Evolutionary conservation across 192 early-diverging fungal genomes (phyloP).

Genomic region (Backusella morwellensis): DNA sequence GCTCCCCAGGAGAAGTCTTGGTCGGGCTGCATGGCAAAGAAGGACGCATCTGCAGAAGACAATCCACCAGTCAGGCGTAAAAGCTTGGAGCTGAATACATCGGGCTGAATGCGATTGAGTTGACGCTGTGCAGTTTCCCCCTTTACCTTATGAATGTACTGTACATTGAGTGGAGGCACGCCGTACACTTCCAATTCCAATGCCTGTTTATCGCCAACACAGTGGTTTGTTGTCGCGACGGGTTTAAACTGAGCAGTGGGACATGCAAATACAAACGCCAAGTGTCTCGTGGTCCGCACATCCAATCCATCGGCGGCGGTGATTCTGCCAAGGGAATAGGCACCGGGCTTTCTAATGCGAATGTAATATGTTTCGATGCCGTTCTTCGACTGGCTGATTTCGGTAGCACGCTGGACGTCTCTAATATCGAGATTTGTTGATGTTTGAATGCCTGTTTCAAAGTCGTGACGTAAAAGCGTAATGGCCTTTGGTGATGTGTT

Average conservation of each 20-base stretch:
- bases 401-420: slow-evolving; percentile 34
- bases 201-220: slow-evolving; percentile 29
- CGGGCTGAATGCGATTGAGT: slow-evolving; percentile 36
- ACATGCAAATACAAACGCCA: slow-evolving; percentile 38
- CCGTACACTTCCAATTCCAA: slow-evolving; percentile 32
- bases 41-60: slow-evolving; percentile 6
- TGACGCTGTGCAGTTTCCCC: neutral
- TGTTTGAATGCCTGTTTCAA: slow-evolving; percentile 25
- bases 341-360: slow-evolving; percentile 32
- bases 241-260: slow-evolving; percentile 30
- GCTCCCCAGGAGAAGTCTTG: slow-evolving; percentile 37
- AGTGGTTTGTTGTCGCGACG: slow-evolving; percentile 11
- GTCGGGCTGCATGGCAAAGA: neutral
- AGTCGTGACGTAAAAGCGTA: slow-evolving; percentile 27
- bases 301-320: slow-evolving; percentile 29
- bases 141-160: slow-evolving; percentile 21
- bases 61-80: neutral
- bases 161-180: slow-evolving; percentile 42
- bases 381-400: slow-evolving; percentile 29
- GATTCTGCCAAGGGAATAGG: slow-evolving; percentile 38
- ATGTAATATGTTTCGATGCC: slow-evolving; percentile 36
- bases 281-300: slow-evolving; percentile 29
- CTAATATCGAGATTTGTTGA: slow-evolving; percentile 11
- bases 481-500: slow-evolving; percentile 36
- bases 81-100: slow-evolving; percentile 21